Conservation (phyloP, 2,329 filamentous ascomycete genomes). For the Trichoderma hamatum region DNA sequence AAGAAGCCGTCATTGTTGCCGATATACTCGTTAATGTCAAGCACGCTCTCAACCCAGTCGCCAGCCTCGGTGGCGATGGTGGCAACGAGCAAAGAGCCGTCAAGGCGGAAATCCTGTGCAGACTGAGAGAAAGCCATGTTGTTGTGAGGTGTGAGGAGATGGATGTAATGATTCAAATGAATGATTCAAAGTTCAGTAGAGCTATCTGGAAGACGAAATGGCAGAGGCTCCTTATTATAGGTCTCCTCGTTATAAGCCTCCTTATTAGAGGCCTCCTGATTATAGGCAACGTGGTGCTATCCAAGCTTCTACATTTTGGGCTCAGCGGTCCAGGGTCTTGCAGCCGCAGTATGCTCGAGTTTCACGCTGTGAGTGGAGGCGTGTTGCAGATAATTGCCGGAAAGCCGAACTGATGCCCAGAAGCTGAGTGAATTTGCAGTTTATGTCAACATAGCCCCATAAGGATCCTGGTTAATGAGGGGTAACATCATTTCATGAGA, state of each 20-base stretch:
- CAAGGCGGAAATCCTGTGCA: conserved; percentile 20
- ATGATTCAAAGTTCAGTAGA: neutral
- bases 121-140: conserved; percentile 13
- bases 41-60: neutral
- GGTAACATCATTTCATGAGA: neutral
- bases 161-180: neutral
- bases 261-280: neutral
- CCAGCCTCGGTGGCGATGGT: neutral
- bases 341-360: neutral
- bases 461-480: neutral
- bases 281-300: neutral
- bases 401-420: neutral
- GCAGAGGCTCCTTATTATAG: neutral
- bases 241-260: neutral
- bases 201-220: neutral
- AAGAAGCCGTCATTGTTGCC: conserved; percentile 13
- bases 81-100: conserved; percentile 15
- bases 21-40: conserved; percentile 17
- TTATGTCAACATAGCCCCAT: neutral
- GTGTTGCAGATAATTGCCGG: neutral
- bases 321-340: neutral
- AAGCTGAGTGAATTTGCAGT: neutral
- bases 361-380: neutral
- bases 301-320: neutral
- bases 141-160: too few species aligned